Conservation (phyloP, 805 yeast species). For the Candida insectalens region DNA sequence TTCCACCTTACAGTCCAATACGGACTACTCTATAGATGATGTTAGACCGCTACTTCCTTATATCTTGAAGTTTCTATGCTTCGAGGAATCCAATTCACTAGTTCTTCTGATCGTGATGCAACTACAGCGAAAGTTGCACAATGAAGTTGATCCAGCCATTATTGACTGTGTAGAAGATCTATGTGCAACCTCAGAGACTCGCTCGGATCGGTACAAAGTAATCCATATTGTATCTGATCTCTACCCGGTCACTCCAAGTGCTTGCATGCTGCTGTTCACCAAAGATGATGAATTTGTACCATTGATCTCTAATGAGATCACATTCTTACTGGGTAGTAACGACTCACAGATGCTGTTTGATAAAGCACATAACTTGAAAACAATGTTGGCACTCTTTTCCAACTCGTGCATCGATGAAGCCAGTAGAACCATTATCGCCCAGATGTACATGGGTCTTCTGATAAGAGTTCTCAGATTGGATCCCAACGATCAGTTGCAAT, state of each 20-base stretch:
- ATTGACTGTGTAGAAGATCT: slow-evolving; percentile 11
- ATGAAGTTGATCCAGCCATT: background rate
- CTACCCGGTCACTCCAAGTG: slow-evolving; percentile 12
- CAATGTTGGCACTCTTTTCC: slow-evolving; percentile 28
- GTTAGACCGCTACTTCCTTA: slow-evolving; percentile 1
- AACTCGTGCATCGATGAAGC: slow-evolving; percentile 41
- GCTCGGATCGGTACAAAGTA: slow-evolving; percentile 7
- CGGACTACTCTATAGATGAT: too few species aligned
- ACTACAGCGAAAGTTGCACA: background rate
- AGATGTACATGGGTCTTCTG: slow-evolving; percentile 32
- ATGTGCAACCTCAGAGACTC: slow-evolving; percentile 5
- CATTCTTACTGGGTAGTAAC: slow-evolving; percentile 5
- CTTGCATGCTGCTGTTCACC: slow-evolving; percentile 11
- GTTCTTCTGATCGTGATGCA: slow-evolving; percentile 5
- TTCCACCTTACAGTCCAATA: too few species aligned
- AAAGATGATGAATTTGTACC: slow-evolving; percentile 11
- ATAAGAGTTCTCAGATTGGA: slow-evolving; percentile 24
- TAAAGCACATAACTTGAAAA: slow-evolving; percentile 4
- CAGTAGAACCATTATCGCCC: slow-evolving; percentile 37
- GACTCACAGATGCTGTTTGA: slow-evolving; percentile 4
- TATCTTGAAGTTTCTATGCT: slow-evolving; percentile 3
- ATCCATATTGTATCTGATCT: slow-evolving; percentile 12
- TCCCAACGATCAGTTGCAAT: slow-evolving; percentile 10
- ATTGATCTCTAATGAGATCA: slow-evolving; percentile 16
- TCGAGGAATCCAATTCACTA: slow-evolving; percentile 4